phyloP scores from a whole-genome alignment of 2,329 filamentous ascomycete species.

The Conoideocrella luteorostrata region DNA sequence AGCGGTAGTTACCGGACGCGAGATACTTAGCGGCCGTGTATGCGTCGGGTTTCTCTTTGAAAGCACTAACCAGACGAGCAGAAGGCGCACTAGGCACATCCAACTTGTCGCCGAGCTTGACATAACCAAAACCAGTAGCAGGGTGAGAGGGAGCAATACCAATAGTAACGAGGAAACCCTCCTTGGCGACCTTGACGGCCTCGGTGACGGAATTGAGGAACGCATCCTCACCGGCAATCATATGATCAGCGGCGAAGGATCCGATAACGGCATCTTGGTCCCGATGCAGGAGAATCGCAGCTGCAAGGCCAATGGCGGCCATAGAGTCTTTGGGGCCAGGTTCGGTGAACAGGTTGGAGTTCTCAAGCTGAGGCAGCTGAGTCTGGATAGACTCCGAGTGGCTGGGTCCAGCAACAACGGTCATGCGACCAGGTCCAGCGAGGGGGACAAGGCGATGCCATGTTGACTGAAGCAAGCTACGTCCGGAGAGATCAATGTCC shows the following conservation, averaged over 20 bases:
- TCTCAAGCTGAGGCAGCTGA: conserved; percentile 17
- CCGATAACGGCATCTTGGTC: conserved; percentile 19
- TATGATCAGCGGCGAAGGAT: conserved; percentile 21
- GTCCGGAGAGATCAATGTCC: conserved; percentile 19
- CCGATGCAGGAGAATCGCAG: conserved; percentile 18
- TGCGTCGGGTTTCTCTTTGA: conserved; percentile 22
- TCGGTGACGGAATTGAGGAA: conserved; percentile 19
- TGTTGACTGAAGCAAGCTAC: conserved; percentile 20
- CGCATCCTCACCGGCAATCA: conserved; percentile 21
- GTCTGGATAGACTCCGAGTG: conserved; percentile 18
- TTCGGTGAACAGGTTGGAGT: conserved; percentile 18
- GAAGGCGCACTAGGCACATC: conserved; percentile 13
- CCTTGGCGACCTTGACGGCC: conserved; percentile 19
- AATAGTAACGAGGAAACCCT: conserved; percentile 20
- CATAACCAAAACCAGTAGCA: conserved; percentile 20
- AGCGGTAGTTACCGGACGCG: conserved; percentile 20
- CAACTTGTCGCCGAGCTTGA: conserved; percentile 19
- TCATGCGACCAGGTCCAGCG: conserved; percentile 18
- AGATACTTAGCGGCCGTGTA: conserved; percentile 21
- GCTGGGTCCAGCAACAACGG: conserved; percentile 18
- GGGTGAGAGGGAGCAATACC: conserved; percentile 21
- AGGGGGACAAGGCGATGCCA: conserved; percentile 20
- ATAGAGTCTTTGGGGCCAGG: conserved; percentile 21
- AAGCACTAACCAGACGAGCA: conserved; percentile 18
- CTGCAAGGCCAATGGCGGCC: conserved; percentile 20